Base-by-base conservation (phyloP, 345 rosid genomes). In the Boechera retrofracta region DNA sequence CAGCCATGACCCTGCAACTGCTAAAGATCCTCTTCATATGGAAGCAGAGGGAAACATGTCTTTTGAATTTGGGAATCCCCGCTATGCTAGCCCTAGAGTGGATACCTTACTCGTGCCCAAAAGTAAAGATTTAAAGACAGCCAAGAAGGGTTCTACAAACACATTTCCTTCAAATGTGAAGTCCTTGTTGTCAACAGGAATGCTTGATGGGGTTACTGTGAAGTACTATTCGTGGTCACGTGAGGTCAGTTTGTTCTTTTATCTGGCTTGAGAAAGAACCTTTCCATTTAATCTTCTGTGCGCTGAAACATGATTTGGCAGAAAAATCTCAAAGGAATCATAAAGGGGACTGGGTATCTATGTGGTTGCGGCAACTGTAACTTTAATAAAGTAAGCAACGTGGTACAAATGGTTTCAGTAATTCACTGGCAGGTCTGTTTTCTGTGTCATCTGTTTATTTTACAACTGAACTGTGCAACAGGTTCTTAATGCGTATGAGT, bases 141-240 rank as follows among this genome's bases (percentile, higher is more conserved):
- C 83, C 58, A 87, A 64, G 81, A 90, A 86, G 80, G 93, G 83
- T 69, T 89, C 90, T 42, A 88, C 91, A 44, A 89, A 91, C 81
- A 87, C 91, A 83, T 94, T 94, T 73, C 98, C 98, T 80, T 85
- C 97, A 67, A 94, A 91, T 79, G 95, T 94, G 38, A 91, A 91
- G 83, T 89, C 94, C 72, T 85, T 91, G 87, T 78, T 94, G 54
- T 73, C 78, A 68, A 79, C 82, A 28, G 78, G 82, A 67, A 89
- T 89, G 89, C 91, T 91, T 45, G 97, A 94, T 78, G 93, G 96
- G 56, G 87, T 91, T 54, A 87, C 89, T 33, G 94, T 91, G 66
- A 94, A 91, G 87, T 94, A 94, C 64, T 80, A 86, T 69, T 78
- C 97, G 18, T 77, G 88, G 88, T 86, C 96, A 38, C 86, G 88